Base-by-base conservation (phyloP, 2,329 filamentous ascomycete genomes). In the Penicillium sp. region DNA sequence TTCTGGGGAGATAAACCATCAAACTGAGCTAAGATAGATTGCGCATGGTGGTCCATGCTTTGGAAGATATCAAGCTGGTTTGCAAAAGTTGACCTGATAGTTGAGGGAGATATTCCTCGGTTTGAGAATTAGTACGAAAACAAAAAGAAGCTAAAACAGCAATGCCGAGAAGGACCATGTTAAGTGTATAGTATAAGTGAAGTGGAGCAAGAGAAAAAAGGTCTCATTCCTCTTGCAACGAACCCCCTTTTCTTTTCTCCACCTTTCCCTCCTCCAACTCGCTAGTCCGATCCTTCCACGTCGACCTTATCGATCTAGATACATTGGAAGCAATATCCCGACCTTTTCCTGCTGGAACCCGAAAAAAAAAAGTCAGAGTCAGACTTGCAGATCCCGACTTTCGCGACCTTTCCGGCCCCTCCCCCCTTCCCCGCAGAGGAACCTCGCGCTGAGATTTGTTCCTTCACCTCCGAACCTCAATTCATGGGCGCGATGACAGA, bases 401-500 rank as follows among this genome's bases (percentile, higher is more conserved):
- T 54, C 48, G 47, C 29, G 19, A 33, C 42, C 33, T 37, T 37
- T 56, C 29, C 22, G 13, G 44, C 33, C 35, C 48, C 52, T 45
- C 31, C 51, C 35, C 21, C 7, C 55, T 52, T 54, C 37, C 39
- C 42, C 45, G 43, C 54, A 57, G 39, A 35, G 52, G 29, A 13
- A 31, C 42, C 42, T 45, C 37, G 13, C 29, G 11, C 49, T 52
- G 24, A 27, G 21, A 42, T 39, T 33, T 27, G 22, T 33, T 55
- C 51, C 45, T 55, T 57, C 47, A 49, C 24, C 31, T 37, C 22
- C 37, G 19, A 16, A 24, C 57, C 42, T 49, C 50, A 57, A 58
- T 55, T 52, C 39, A 27, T 52, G 52, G 49, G 63, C 68, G 68
- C 69, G 53, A 72, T 72, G 69, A 69, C 56, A 64, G 63, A 59